Percentiles rank a stretch among this genome's conserved stretches.
phyloP scores from a whole-genome alignment of 805 yeast species.

The Zygosaccharomyces kombuchaensis region DNA sequence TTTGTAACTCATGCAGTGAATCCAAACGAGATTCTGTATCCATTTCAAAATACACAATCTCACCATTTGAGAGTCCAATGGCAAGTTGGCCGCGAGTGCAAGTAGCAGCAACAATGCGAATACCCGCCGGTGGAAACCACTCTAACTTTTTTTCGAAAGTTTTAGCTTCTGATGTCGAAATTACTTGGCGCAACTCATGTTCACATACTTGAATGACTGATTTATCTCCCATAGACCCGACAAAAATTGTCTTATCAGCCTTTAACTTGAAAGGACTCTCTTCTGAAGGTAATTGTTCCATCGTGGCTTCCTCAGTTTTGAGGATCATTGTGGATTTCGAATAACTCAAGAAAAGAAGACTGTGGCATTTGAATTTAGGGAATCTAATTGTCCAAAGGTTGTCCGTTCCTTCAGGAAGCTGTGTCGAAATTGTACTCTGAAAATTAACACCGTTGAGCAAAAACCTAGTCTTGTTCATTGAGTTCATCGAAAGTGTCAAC shows the following conservation, averaged over 20 bases:
- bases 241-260: conserved; percentile 58
- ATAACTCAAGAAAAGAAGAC: conserved; percentile 25
- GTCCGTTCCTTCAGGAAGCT: conserved; percentile 62
- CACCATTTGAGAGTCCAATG: conserved; percentile 66
- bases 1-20: conserved; percentile 65
- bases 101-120: conserved; percentile 54
- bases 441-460: conserved; percentile 55
- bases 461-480: conserved; percentile 39
- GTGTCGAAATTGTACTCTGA: conserved; percentile 65
- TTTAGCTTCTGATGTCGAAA: conserved; percentile 16
- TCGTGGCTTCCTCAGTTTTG: conserved; percentile 42
- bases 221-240: conserved; percentile 59
- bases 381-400: conserved; percentile 61
- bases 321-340: conserved; percentile 24
- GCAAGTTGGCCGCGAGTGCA: conserved; percentile 65
- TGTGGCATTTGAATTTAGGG: conserved; percentile 25
- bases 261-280: conserved; percentile 61
- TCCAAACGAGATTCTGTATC: conserved; percentile 33
- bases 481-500: conserved; percentile 29
- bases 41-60: conserved; percentile 77
- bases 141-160: conserved; percentile 40
- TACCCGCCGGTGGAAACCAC: conserved; percentile 84
- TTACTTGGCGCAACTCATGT: conserved; percentile 62
- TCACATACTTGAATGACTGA: conserved; percentile 71
- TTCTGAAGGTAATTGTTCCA: conserved; percentile 62